Conservation (phyloP, 1,139 yeast genomes). For the Sugiyamaella xylanicola region DNA sequence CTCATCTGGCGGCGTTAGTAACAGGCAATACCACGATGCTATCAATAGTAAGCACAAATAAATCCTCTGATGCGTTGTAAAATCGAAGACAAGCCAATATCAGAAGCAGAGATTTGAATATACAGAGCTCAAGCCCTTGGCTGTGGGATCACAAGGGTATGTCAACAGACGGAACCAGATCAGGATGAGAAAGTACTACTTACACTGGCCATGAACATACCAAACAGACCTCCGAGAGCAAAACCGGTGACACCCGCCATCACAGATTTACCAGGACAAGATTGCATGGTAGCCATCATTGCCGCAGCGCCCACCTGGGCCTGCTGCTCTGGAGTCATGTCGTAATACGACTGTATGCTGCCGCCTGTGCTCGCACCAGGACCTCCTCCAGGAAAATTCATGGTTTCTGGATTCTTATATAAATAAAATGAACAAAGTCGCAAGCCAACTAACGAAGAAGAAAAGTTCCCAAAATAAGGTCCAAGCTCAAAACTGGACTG, state of each 20-base stretch:
- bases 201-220: conserved; percentile 94
- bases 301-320: conserved; percentile 89
- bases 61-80: no score
- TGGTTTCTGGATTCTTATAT: no score
- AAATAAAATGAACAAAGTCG: no score
- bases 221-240: conserved; percentile 94
- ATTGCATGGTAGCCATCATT: conserved; percentile 81
- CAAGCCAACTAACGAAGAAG: no score
- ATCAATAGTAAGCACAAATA: no score
- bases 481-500: neutral
- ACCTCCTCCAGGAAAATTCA: conserved; percentile 12
- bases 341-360: conserved; percentile 47
- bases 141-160: no score
- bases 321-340: conserved; percentile 89
- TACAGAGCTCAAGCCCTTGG: no score
- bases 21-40: no score
- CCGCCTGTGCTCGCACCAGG: conserved; percentile 20
- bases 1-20: conserved; percentile 48
- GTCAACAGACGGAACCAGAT: no score
- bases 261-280: conserved; percentile 92
- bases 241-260: conserved; percentile 95
- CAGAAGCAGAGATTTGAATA: no score
- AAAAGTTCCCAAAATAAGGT: no score
- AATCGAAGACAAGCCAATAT: no score
- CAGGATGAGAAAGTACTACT: conserved; percentile 21